These are phyloP conservation scores for Edaphochlamys debaryana DNA, from an alignment of 139 green algal genomes.

Conservation along the genomic window DNA sequence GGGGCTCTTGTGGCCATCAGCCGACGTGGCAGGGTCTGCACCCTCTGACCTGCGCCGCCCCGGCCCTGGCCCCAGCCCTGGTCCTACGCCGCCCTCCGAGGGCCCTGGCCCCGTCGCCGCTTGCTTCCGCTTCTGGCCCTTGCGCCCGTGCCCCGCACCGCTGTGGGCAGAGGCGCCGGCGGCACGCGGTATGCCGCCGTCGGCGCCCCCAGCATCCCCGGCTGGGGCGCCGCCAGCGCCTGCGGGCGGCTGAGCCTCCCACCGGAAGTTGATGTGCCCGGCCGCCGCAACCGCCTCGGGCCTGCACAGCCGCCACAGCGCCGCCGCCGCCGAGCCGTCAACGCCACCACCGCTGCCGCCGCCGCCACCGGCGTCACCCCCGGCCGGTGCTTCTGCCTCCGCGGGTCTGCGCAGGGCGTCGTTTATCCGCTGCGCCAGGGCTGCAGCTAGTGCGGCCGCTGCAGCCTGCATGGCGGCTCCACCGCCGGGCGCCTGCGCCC, in stretches of 20 bases:
- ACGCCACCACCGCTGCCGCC: not conserved
- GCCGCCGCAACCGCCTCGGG: not conserved
- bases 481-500: too few relatives aligned
- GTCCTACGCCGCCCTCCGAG: not conserved
- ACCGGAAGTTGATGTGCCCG: conserved; percentile 40
- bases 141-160: not conserved
- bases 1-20: too few relatives aligned
- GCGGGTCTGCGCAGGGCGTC: not conserved
- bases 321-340: not conserved
- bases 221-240: too few relatives aligned
- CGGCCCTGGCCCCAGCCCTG: not conserved
- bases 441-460: too few relatives aligned
- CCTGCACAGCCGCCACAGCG: not conserved
- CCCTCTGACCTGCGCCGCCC: too few relatives aligned
- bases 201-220: too few relatives aligned
- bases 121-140: too few relatives aligned
- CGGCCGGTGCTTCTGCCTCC: not conserved
- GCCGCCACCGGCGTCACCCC: not conserved
- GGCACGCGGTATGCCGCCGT: too few relatives aligned
- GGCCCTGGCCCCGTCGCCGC: too few relatives aligned
- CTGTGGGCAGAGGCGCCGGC: too few relatives aligned
- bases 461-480: not conserved
- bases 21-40: too few relatives aligned
- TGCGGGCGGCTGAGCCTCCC: too few relatives aligned
- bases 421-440: not conserved